A percentile compares a stretch with the other conserved stretches of the same genome.
Conservation (phyloP, 2,329 filamentous ascomycete species). For the Nannizzia gypsea region DNA sequence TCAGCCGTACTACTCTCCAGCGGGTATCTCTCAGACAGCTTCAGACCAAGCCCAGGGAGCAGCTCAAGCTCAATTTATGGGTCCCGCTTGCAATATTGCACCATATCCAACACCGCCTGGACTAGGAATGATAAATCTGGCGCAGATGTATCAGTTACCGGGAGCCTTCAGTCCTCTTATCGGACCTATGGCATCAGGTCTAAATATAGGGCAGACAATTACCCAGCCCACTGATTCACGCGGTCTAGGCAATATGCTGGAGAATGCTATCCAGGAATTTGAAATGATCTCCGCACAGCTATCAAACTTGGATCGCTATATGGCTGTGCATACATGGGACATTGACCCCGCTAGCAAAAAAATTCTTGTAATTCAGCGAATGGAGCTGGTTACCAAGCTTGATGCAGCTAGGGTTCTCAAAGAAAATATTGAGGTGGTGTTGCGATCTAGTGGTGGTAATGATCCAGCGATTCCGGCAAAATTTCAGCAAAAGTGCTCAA, state of each 20-base stretch:
- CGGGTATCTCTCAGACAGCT: not conserved
- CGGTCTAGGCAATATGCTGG: slow-evolving; percentile 17
- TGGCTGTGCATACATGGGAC: slow-evolving; percentile 29
- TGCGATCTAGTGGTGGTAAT: slow-evolving; percentile 13
- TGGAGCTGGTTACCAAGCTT: slow-evolving; percentile 27
- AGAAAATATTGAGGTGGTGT: slow-evolving; percentile 23
- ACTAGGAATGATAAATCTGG: not conserved
- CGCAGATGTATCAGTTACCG: not conserved
- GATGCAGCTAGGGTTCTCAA: slow-evolving; percentile 27
- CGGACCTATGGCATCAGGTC: not conserved
- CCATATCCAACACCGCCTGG: not conserved
- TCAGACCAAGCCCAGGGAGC: slow-evolving; percentile 4
- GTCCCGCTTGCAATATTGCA: slow-evolving; percentile 5
- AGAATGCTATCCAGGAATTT: slow-evolving; percentile 22
- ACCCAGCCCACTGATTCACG: not conserved
- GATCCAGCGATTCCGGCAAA: slow-evolving; percentile 1
- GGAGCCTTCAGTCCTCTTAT: not conserved
- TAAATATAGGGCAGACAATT: not conserved
- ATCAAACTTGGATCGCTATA: slow-evolving; percentile 27
- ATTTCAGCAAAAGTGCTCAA: not conserved
- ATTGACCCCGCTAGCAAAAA: slow-evolving; percentile 25
- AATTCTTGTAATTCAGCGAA: slow-evolving; percentile 26
- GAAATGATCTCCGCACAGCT: slow-evolving; percentile 25
- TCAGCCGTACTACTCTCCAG: slow-evolving; percentile 7
- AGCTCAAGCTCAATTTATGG: slow-evolving; percentile 1